Evolutionary conservation across 2,329 filamentous ascomycete species (phyloP), one percentile per base, ranked within the genome.

Genomic region (Harringtonia aguacate): DNA sequence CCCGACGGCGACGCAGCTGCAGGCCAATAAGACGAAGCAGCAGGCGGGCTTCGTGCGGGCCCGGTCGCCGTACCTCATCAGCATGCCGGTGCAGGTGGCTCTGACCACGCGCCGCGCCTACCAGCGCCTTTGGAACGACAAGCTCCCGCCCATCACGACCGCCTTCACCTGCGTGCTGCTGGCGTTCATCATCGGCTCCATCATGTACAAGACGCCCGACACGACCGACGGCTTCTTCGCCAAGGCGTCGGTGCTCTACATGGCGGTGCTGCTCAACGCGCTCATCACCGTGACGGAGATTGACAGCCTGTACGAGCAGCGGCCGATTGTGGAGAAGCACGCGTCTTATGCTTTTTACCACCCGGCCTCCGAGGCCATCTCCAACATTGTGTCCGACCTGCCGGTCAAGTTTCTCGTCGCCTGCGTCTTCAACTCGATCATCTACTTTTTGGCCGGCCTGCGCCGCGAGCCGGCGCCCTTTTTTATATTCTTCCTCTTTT

Each of bases 261-360:
- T 94, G 59, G 84, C 86, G 50, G 79, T 88, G 55, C 69, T 95
- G 48, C 79, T 92, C 67, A 94, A 90, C 61, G 86, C 86, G 33
- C 90, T 92, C 56, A 74, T 81, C 50, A 84, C 79, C 58, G 82
- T 84, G 41, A 72, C 90, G 31, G 86, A 92, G 70, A 92, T 95
- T 58, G 63, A 92, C 35, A 88, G 84, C 0, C 72, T 95, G 8
- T 95, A 92, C 58, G 77, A 84, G 1, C 87, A 95, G 75, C 82
- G 89, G 33, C 84, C 85, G 1, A 94, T 95, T 53, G 86, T 95
- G 47, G 87, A 95, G 58, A 95, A 95, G 60, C 89, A 95, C 53
- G 68, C 74, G 45, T 78, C 83, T 46, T 95, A 94, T 58, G 87
- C 88, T 21, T 72, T 95, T 17, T 94, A 95, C 55, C 89, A 94